Conservation (phyloP, 208 protist genomes). For the Leishmania braziliensis region DNA sequence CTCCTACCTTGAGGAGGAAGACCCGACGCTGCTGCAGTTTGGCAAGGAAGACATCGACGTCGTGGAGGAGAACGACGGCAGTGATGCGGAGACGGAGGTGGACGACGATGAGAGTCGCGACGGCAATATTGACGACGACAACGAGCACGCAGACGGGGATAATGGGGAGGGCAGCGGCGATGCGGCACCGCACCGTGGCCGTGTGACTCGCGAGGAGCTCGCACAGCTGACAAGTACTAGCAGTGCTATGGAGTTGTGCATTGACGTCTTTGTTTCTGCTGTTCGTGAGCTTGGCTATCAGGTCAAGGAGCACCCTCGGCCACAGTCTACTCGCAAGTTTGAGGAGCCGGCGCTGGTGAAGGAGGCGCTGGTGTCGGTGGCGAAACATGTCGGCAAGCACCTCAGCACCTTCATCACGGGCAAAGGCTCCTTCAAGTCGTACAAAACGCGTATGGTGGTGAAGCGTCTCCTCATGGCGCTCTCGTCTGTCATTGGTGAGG, state of each 20-base stretch:
- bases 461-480: conserved; percentile 76
- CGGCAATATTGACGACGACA: conserved; percentile 23
- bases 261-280: conserved; percentile 84
- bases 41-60: conserved; percentile 80
- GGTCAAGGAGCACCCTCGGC: conserved; percentile 70
- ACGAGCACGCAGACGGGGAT: conserved; percentile 36
- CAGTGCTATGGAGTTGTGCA: conserved; percentile 50
- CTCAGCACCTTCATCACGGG: conserved; percentile 79
- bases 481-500: conserved; percentile 61
- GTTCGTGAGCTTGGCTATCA: conserved; percentile 80
- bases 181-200: conserved; percentile 25
- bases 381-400: conserved; percentile 59
- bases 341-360: conserved; percentile 91
- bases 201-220: conserved; percentile 65
- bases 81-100: conserved; percentile 77
- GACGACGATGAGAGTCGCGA: conserved; percentile 62
- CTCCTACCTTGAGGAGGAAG: conserved; percentile 90
- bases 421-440: conserved; percentile 80
- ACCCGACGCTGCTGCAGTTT: conserved; percentile 87
- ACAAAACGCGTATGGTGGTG: conserved; percentile 77
- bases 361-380: conserved; percentile 71
- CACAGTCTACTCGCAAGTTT: conserved; percentile 80
- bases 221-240: conserved; percentile 36
- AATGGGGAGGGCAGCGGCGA: conserved; percentile 35
- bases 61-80: conserved; percentile 70